Conservation (phyloP, 345 rosid species). For the Gossypium ekmanianum region DNA sequence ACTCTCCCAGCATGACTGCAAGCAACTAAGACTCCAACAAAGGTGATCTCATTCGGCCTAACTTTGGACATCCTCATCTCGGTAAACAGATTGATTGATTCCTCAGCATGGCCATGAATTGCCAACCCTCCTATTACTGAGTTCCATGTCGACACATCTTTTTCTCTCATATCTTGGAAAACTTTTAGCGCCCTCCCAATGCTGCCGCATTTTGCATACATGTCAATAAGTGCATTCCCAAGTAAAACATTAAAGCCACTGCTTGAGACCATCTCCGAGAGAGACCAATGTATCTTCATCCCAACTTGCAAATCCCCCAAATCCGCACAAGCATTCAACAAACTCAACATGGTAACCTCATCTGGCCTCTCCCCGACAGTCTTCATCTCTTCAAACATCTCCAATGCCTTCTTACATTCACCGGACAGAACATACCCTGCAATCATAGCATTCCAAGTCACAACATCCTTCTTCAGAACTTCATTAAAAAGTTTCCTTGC, state of each 20-base stretch:
- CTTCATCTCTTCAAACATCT: slow-evolving; percentile 71
- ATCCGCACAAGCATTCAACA: slow-evolving; percentile 60
- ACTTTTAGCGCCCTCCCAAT: slow-evolving; percentile 50
- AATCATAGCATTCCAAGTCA: slow-evolving; percentile 76
- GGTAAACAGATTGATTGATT: slow-evolving; percentile 40
- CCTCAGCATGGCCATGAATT: slow-evolving; percentile 52
- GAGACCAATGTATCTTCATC: slow-evolving; percentile 42
- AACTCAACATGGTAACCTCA: slow-evolving; percentile 58
- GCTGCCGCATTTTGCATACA: slow-evolving; percentile 72
- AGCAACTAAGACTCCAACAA: slow-evolving; percentile 60
- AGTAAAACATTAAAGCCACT: slow-evolving; percentile 31
- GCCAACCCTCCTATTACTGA: slow-evolving; percentile 62
- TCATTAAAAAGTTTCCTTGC: slow-evolving; percentile 60
- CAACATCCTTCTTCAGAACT: slow-evolving; percentile 55
- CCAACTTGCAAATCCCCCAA: slow-evolving; percentile 60
- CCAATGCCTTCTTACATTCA: slow-evolving; percentile 35
- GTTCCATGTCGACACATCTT: slow-evolving; percentile 65
- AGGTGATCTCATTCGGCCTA: slow-evolving; percentile 60
- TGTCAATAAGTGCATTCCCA: slow-evolving; percentile 63
- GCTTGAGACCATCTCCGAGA: slow-evolving; percentile 33
- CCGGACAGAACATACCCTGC: slow-evolving; percentile 51
- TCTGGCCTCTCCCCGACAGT: slow-evolving; percentile 55
- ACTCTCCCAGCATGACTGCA: slow-evolving; percentile 65
- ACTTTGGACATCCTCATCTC: slow-evolving; percentile 52
- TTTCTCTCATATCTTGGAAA: slow-evolving; percentile 47